Percentiles rank a stretch among this genome's conserved stretches.
Evolutionary conservation across 208 protist species (phyloP).

Genomic region (Trypanosoma scelopori): DNA sequence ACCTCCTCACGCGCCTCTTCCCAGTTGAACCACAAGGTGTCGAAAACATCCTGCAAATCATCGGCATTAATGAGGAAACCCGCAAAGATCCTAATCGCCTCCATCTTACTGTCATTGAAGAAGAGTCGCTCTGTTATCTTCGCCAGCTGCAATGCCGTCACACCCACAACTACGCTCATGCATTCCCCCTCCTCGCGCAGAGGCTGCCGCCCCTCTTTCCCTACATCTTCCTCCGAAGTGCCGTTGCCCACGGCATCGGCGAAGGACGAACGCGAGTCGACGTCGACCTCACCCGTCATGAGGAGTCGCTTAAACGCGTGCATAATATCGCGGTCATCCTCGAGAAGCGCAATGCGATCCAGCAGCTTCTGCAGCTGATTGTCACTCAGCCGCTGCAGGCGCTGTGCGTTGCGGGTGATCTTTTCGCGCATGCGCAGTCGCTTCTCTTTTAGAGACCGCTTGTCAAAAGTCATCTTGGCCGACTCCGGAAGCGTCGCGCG

Average conservation of each 20-base stretch:
- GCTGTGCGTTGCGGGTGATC: constrained; percentile 6
- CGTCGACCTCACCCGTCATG: constrained; percentile 10
- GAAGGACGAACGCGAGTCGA: constrained; percentile 4
- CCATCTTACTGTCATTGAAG: constrained; percentile 31
- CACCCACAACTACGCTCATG: constrained; percentile 6
- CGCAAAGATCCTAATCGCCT: constrained; percentile 22
- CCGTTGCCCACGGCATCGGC: constrained; percentile 13
- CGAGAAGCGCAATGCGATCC: constrained; percentile 6
- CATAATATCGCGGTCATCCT: constrained; percentile 26
- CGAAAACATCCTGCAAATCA: constrained; percentile 26
- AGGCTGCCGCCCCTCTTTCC: background rate
- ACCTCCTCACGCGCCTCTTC: constrained; percentile 23
- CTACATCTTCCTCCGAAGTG: background rate
- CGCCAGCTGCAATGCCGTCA: constrained; percentile 20
- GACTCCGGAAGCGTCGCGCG: constrained; percentile 22
- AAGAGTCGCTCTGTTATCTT: constrained; percentile 24
- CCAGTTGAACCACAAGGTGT: constrained; percentile 30
- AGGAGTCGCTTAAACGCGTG: constrained; percentile 19
- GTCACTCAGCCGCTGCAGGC: constrained; percentile 5
- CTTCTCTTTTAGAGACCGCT: constrained; percentile 11
- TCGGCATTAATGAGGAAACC: constrained; percentile 18
- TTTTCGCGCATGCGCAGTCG: constrained; percentile 14
- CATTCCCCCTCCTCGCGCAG: background rate
- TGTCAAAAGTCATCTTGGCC: constrained; percentile 18
- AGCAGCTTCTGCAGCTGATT: constrained; percentile 13